These are phyloP conservation scores for Cytospora mali DNA, from an alignment of 2,329 filamentous ascomycete species.

Conservation along the genomic window DNA sequence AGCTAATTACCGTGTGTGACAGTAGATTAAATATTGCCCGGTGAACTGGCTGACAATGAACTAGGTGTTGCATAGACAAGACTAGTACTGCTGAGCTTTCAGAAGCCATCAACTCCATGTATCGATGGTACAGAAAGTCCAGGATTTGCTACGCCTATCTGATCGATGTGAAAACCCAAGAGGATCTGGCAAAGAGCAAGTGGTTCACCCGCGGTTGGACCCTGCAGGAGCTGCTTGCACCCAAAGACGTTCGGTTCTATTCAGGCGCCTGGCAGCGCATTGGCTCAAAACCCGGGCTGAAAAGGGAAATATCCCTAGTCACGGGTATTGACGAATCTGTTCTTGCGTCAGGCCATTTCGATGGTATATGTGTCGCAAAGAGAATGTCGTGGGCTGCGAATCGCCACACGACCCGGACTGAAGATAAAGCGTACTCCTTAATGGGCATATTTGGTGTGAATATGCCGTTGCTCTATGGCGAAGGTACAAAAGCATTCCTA, in stretches of 20 bases:
- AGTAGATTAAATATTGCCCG: too few relatives aligned
- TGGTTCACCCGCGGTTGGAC: too few relatives aligned
- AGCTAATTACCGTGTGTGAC: too few relatives aligned
- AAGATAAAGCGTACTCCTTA: conserved; percentile 36
- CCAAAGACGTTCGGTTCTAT: too few relatives aligned
- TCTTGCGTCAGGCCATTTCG: neutral
- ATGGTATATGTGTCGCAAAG: conserved; percentile 28
- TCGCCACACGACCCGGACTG: conserved; percentile 31
- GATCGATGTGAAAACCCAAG: neutral
- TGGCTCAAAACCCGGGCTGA: too few relatives aligned
- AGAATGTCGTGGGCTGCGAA: conserved; percentile 36
- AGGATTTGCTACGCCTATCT: conserved; percentile 3
- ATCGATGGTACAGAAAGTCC: conserved; percentile 1
- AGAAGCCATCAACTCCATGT: too few relatives aligned
- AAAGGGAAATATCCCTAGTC: too few relatives aligned
- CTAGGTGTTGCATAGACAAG: conserved; percentile 11
- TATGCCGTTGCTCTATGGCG: conserved; percentile 36
- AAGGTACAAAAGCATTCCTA: conserved; percentile 32
- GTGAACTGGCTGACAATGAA: too few relatives aligned
- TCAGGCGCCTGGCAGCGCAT: too few relatives aligned
- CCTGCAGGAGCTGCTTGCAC: too few relatives aligned
- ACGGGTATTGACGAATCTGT: too few relatives aligned
- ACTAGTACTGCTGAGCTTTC: conserved; percentile 6
- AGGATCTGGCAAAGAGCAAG: too few relatives aligned
- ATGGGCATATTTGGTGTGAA: conserved; percentile 36